phyloP scores from a whole-genome alignment of 192 early-diverging fungal species.

The Backusella parvicylindrica region DNA sequence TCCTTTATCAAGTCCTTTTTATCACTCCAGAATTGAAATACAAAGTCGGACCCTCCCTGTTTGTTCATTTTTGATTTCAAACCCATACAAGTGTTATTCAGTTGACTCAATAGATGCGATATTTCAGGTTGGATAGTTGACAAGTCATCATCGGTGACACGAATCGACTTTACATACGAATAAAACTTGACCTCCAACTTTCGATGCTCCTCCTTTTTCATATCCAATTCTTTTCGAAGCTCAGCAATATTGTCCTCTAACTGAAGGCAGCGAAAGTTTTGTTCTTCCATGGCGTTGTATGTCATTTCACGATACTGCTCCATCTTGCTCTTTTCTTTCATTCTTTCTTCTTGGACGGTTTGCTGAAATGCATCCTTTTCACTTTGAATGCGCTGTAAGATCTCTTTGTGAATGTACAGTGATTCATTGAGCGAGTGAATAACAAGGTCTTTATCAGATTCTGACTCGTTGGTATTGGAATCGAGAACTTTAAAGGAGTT shows the following conservation, averaged over 20 bases:
- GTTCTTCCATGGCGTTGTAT: not conserved
- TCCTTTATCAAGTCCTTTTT: slow-evolving; percentile 8
- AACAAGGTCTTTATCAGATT: slow-evolving; percentile 19
- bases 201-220: not conserved
- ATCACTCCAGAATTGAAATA: not conserved
- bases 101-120: slow-evolving; percentile 22
- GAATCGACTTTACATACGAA: slow-evolving; percentile 22
- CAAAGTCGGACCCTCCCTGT: not conserved
- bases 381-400: slow-evolving; percentile 5
- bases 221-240: not conserved
- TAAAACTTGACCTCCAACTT: slow-evolving; percentile 14
- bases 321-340: not conserved
- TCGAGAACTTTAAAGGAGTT: not conserved
- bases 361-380: not conserved
- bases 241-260: not conserved
- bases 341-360: not conserved
- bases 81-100: slow-evolving; percentile 33
- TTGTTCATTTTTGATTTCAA: slow-evolving; percentile 27
- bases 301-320: not conserved
- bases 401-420: slow-evolving; percentile 18
- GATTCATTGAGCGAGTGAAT: slow-evolving; percentile 20
- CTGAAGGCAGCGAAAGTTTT: not conserved
- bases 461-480: not conserved
- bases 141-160: slow-evolving; percentile 43
- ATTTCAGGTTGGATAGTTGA: slow-evolving; percentile 39